phyloP scores from a whole-genome alignment of 1,284 basidiomycete genomes.

The Sporisorium reilianum region DNA sequence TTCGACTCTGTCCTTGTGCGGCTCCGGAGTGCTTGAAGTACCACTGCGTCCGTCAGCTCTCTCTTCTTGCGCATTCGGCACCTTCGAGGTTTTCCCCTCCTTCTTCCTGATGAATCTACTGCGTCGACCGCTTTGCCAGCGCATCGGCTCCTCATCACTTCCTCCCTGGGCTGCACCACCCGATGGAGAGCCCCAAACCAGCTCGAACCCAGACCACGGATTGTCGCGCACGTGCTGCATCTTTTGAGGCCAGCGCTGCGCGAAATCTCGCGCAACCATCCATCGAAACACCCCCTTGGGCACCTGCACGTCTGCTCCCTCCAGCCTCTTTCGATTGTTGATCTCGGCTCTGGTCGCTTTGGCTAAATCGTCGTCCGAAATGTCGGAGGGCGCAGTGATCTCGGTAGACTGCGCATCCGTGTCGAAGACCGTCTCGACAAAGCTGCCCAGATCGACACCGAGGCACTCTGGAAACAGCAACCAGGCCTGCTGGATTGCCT shows the following conservation, averaged over 20 bases:
- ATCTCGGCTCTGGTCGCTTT: constrained; percentile 22
- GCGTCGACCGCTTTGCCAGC: constrained; percentile 36
- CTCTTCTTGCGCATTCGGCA: neutral
- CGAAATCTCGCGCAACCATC: constrained; percentile 43
- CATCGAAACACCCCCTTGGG: constrained; percentile 36
- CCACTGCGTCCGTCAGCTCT: no score
- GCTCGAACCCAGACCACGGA: constrained; percentile 36
- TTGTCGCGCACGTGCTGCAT: constrained; percentile 29
- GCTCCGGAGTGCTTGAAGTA: no score
- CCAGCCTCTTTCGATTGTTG: constrained; percentile 17
- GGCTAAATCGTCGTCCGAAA: constrained; percentile 32
- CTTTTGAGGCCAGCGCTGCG: constrained; percentile 35
- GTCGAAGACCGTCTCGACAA: constrained; percentile 38
- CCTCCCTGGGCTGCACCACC: neutral
- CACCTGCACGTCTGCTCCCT: constrained; percentile 24
- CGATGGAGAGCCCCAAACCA: constrained; percentile 30
- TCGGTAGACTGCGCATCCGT: constrained; percentile 43
- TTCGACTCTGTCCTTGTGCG: neutral
- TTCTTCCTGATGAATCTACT: constrained; percentile 35
- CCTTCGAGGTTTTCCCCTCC: neutral
- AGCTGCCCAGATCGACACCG: constrained; percentile 20
- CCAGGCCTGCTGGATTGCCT: constrained; percentile 5
- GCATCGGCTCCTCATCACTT: constrained; percentile 14
- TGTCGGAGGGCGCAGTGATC: constrained; percentile 34
- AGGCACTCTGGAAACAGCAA: constrained; percentile 25